Conservation (phyloP, 352 stramenopile species). For the Pythium phragmiticola region DNA sequence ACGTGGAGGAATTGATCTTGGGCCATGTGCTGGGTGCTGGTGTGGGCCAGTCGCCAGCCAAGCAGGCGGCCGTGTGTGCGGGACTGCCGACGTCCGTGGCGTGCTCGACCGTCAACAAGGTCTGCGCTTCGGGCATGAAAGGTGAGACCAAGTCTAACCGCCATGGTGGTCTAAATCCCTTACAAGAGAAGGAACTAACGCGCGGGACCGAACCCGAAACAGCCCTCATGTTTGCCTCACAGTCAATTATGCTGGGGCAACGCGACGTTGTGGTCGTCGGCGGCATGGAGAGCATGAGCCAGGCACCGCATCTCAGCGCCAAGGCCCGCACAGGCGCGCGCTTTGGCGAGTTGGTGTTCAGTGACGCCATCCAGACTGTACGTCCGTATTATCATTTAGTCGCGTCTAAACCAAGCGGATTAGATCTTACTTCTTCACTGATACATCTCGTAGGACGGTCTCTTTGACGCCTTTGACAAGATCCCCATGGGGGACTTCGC, state of each 20-base stretch:
- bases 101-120: constrained; percentile 98
- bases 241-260: constrained; percentile 87
- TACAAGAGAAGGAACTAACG: not conserved
- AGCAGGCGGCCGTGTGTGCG: constrained; percentile 84
- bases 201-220: not conserved
- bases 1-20: constrained; percentile 94
- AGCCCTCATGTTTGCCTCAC: constrained; percentile 80
- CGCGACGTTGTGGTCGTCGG: constrained; percentile 86
- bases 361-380: constrained; percentile 83
- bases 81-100: constrained; percentile 78
- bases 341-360: constrained; percentile 86
- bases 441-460: constrained; percentile 72
- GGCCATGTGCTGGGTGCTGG: constrained; percentile 94
- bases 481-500: constrained; percentile 94
- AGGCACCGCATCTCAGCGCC: constrained; percentile 90
- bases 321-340: constrained; percentile 70
- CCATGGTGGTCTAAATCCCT: not conserved
- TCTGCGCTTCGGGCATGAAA: constrained; percentile 95
- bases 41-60: constrained; percentile 93
- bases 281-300: constrained; percentile 96
- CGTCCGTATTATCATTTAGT: not conserved
- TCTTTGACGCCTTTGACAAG: constrained; percentile 94
- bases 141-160: constrained; percentile 19
- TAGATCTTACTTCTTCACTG: not conserved
- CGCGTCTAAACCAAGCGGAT: not conserved